Percentiles rank a stretch among this genome's conserved stretches.
phyloP scores from a whole-genome alignment of 768 basidiomycete genomes.

The Tulasnella sp. region DNA sequence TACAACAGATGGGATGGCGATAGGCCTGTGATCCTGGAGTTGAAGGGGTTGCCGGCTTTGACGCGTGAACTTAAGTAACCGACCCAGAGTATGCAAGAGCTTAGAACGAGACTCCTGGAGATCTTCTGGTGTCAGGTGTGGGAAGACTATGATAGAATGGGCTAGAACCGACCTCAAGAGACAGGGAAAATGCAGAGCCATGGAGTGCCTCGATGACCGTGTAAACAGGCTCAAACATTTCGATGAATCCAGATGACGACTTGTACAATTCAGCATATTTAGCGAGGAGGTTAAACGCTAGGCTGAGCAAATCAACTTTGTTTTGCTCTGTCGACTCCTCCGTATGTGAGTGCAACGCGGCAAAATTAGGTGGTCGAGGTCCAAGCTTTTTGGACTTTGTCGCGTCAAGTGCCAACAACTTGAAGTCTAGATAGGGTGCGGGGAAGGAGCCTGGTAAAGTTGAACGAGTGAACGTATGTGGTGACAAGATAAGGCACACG shows the following conservation, averaged over 20 bases:
- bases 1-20: slow-evolving; percentile 85
- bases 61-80: slow-evolving; percentile 61
- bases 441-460: slow-evolving; percentile 63
- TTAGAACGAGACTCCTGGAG: slow-evolving; percentile 40
- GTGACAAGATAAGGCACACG: slow-evolving; percentile 60
- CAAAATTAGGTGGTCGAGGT: slow-evolving; percentile 39
- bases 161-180: slow-evolving; percentile 42
- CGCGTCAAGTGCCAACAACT: slow-evolving; percentile 31
- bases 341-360: slow-evolving; percentile 30
- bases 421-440: slow-evolving; percentile 47
- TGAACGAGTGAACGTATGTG: slow-evolving; percentile 39
- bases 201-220: slow-evolving; percentile 48
- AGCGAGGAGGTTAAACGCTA: slow-evolving; percentile 52
- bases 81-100: slow-evolving; percentile 40
- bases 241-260: slow-evolving; percentile 69
- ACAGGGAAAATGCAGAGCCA: slow-evolving; percentile 34
- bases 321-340: slow-evolving; percentile 40
- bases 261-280: slow-evolving; percentile 70
- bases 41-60: slow-evolving; percentile 66
- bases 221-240: slow-evolving; percentile 63
- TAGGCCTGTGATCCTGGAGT: slow-evolving; percentile 90
- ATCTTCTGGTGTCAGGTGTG: slow-evolving; percentile 1
- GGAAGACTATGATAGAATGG: background rate
- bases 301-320: slow-evolving; percentile 60
- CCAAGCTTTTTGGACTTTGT: slow-evolving; percentile 33